Conservation (phyloP, 441 rosid species). For the Sinapis alba region DNA sequence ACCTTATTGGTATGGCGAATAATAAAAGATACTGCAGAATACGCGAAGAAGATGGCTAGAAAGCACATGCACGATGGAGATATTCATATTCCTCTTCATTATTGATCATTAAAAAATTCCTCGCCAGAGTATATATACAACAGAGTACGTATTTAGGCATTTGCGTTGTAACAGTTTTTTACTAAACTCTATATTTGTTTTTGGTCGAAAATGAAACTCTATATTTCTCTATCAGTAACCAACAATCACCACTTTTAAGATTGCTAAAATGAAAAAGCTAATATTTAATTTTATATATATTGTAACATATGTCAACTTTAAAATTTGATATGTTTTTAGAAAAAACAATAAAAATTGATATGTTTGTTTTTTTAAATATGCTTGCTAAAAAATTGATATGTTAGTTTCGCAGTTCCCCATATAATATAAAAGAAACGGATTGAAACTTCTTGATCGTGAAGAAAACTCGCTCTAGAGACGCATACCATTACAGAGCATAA, state of each 20-base stretch:
- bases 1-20: conserved; percentile 30
- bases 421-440: background rate
- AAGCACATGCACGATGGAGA: conserved; percentile 31
- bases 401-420: background rate
- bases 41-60: conserved; percentile 25
- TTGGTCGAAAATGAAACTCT: background rate
- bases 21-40: conserved; percentile 12
- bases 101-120: conserved; percentile 6
- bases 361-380: too few species aligned
- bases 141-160: background rate
- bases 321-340: too few species aligned
- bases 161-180: background rate
- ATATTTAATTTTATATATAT: too few species aligned
- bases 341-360: too few species aligned
- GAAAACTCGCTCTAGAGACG: conserved; percentile 15
- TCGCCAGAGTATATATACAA: background rate
- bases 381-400: too few species aligned
- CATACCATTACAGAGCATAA: conserved; percentile 25
- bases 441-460: conserved; percentile 28
- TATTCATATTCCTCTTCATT: conserved; percentile 6
- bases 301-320: background rate
- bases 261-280: background rate
- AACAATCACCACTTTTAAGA: background rate
- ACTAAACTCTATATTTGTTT: too few species aligned
- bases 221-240: background rate